A percentile compares a stretch with the other conserved stretches of the same genome.
phyloP scores from a whole-genome alignment of 169 alveolate genomes.

The Perkinsus chesapeaki region DNA sequence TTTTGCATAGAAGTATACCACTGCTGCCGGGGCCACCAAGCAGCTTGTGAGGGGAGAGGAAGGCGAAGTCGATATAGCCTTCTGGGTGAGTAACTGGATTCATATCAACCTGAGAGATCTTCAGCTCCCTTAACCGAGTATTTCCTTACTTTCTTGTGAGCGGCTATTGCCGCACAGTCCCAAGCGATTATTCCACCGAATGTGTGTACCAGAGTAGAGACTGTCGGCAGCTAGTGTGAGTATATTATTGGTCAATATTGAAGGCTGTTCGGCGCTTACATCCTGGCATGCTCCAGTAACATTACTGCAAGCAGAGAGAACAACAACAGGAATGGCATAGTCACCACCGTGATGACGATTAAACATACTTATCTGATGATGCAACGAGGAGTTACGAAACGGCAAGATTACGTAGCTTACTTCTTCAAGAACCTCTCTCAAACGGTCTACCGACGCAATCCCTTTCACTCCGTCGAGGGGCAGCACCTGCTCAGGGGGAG shows the following conservation, averaged over 20 bases:
- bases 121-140: neutral
- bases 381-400: neutral
- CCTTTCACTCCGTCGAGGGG: neutral
- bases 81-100: neutral
- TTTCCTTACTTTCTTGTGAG: neutral
- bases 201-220: neutral
- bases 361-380: neutral
- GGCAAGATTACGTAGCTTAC: neutral
- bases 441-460: neutral
- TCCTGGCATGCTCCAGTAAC: conserved; percentile 18
- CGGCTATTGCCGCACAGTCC: conserved; percentile 25
- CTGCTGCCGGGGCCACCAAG: conserved; percentile 81
- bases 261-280: neutral
- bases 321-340: neutral
- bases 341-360: neutral
- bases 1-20: conserved; percentile 75
- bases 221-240: neutral
- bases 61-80: conserved; percentile 66
- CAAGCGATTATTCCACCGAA: neutral
- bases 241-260: neutral
- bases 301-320: conserved; percentile 7
- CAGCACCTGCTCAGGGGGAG: neutral
- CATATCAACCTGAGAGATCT: neutral
- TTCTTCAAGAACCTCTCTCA: neutral
- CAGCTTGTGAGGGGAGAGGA: conserved; percentile 82